phyloP scores from a whole-genome alignment of 805 yeast species.

The Ogataea salicorniae region DNA sequence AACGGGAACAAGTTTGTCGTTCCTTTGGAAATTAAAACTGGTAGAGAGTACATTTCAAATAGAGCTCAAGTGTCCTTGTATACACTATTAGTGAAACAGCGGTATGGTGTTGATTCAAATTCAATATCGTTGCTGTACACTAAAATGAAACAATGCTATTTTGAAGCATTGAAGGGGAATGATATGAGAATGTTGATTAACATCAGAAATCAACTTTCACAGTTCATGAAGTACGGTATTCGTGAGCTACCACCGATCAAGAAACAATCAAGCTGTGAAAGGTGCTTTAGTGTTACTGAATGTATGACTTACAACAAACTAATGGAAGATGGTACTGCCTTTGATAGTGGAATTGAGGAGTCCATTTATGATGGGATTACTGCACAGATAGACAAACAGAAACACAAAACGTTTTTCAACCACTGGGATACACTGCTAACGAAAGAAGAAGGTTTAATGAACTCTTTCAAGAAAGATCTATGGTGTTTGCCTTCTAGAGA shows the following conservation, averaged over 20 bases:
- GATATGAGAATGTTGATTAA: constrained; percentile 68
- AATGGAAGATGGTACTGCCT: constrained; percentile 52
- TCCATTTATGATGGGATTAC: constrained; percentile 47
- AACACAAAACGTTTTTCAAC: constrained; percentile 51
- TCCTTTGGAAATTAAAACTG: constrained; percentile 91
- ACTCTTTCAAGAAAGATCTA: constrained; percentile 52
- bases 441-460: constrained; percentile 62
- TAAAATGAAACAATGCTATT: constrained; percentile 42
- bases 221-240: constrained; percentile 45
- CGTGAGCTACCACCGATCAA: constrained; percentile 50
- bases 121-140: constrained; percentile 73
- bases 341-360: constrained; percentile 45
- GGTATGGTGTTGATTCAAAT: constrained; percentile 65
- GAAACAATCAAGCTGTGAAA: constrained; percentile 51
- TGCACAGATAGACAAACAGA: constrained; percentile 37
- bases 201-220: constrained; percentile 66
- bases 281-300: constrained; percentile 48
- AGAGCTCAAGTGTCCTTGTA: constrained; percentile 85
- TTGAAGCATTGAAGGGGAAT: constrained; percentile 38
- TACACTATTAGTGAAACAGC: constrained; percentile 69
- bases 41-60: constrained; percentile 61
- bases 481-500: constrained; percentile 58
- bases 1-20: constrained; percentile 48
- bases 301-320: constrained; percentile 67
- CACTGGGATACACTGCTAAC: constrained; percentile 73